Percentiles rank a stretch among this genome's conserved stretches.
Conservation (phyloP, 2,329 filamentous ascomycete genomes). For the Trichoderma asperellum region DNA sequence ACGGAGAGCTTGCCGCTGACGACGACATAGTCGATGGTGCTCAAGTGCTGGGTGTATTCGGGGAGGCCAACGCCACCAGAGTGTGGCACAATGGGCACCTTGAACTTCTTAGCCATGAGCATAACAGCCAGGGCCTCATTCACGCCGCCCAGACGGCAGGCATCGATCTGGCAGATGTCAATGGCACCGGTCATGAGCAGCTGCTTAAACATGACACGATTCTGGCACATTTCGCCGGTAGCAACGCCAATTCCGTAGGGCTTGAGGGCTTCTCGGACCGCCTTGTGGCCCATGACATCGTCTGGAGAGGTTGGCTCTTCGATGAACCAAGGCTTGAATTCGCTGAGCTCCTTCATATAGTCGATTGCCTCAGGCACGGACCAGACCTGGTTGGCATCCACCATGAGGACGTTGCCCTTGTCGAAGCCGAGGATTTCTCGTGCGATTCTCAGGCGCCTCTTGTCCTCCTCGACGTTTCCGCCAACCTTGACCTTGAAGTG, state of each 20-base stretch:
- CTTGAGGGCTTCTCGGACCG: constrained; percentile 77
- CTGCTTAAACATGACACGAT: constrained; percentile 93
- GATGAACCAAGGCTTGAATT: constrained; percentile 92
- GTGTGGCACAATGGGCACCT: constrained; percentile 84
- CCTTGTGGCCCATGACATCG: constrained; percentile 86
- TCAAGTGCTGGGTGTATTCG: constrained; percentile 92
- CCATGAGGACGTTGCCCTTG: constrained; percentile 83
- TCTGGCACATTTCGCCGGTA: constrained; percentile 95
- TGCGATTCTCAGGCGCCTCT: constrained; percentile 70
- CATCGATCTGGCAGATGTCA: constrained; percentile 88
- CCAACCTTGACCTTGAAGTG: constrained; percentile 95
- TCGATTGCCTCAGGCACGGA: constrained; percentile 85
- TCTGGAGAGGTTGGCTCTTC: constrained; percentile 92
- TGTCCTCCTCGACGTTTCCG: constrained; percentile 71
- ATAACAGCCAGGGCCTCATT: constrained; percentile 92
- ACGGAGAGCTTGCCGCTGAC: constrained; percentile 81
- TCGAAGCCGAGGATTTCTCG: constrained; percentile 82
- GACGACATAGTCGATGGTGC: constrained; percentile 89
- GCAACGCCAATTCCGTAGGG: constrained; percentile 80
- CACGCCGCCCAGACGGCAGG: constrained; percentile 85
- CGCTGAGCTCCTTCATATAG: constrained; percentile 80
- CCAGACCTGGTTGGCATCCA: constrained; percentile 93
- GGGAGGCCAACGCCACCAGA: constrained; percentile 87
- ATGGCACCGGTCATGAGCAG: constrained; percentile 78
- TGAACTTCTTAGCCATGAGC: constrained; percentile 78